Conservation (phyloP, 2,329 filamentous ascomycete genomes). For the Fusarium torulosum region DNA sequence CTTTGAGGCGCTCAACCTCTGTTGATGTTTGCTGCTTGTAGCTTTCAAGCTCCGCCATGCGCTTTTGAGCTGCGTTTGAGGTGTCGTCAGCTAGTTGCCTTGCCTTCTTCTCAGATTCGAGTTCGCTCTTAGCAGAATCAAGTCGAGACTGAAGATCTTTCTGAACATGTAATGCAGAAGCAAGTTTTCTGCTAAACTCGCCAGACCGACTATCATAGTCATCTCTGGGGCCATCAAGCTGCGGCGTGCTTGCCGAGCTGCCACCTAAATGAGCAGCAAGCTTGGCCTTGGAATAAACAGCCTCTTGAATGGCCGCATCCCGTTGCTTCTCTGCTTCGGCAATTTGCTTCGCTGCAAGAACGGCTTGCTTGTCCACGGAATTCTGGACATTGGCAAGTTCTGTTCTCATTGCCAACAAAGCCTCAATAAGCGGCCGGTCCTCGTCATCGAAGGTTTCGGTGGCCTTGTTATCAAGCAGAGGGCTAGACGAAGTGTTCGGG, state of each 20-base stretch:
- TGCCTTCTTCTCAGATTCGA: constrained; percentile 84
- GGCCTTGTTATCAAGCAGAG: constrained; percentile 79
- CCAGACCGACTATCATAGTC: constrained; percentile 68
- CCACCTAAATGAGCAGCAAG: constrained; percentile 80
- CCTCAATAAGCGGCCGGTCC: constrained; percentile 91
- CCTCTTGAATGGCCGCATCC: constrained; percentile 93
- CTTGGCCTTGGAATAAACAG: constrained; percentile 94
- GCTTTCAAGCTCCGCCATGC: constrained; percentile 84
- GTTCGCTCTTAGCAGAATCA: constrained; percentile 75
- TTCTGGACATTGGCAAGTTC: constrained; percentile 91
- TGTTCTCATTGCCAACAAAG: constrained; percentile 88
- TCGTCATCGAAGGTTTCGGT: constrained; percentile 90
- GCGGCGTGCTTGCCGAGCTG: constrained; percentile 71
- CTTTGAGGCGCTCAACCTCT: constrained; percentile 86
- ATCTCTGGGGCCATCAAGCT: constrained; percentile 69
- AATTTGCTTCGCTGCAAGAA: constrained; percentile 87
- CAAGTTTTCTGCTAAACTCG: constrained; percentile 85
- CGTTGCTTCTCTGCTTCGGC: constrained; percentile 95
- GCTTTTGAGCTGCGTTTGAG: constrained; percentile 81
- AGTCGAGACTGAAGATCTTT: constrained; percentile 83
- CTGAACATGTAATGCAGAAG: constrained; percentile 82
- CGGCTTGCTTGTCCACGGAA: constrained; percentile 88
- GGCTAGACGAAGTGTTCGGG: constrained; percentile 76
- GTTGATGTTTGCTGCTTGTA: constrained; percentile 86
- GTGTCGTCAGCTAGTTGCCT: constrained; percentile 91